Evolutionary conservation across 2,329 filamentous ascomycete species (phyloP).

Genomic region (Epichloe coenophiala): DNA sequence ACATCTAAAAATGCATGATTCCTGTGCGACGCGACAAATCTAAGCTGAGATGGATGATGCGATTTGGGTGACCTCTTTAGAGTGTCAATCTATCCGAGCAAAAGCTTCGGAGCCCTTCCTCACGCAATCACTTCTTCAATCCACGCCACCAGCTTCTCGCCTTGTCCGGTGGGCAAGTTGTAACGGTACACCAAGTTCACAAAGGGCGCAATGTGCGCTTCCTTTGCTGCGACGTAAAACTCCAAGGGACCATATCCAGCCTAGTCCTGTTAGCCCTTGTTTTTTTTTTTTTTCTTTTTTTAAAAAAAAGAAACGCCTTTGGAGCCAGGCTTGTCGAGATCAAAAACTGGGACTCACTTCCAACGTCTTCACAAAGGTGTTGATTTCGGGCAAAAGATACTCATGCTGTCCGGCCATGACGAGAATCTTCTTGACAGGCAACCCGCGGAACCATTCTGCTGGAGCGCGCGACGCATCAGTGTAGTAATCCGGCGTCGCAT

Average conservation of each 20-base stretch:
- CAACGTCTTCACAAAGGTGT: conserved; percentile 7
- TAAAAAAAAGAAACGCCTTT: too few species aligned
- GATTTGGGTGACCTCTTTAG: too few species aligned
- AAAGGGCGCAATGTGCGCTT: conserved; percentile 10
- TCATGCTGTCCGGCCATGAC: conserved; percentile 9
- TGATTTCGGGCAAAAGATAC: conserved; percentile 8
- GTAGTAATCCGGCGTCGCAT: conserved; percentile 6
- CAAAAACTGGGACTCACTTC: conserved; percentile 5
- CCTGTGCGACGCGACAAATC: too few species aligned
- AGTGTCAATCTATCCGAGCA: too few species aligned
- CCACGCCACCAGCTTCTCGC: conserved; percentile 10
- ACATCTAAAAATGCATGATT: too few species aligned
- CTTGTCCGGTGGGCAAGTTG: conserved; percentile 9
- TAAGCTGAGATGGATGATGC: too few species aligned
- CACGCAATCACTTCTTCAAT: conserved; percentile 3
- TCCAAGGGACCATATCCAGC: conserved; percentile 7
- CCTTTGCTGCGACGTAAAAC: conserved; percentile 7
- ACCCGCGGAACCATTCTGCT: conserved; percentile 8
- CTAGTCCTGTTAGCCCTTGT: neutral
- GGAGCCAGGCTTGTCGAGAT: too few species aligned
- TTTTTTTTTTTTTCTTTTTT: too few species aligned
- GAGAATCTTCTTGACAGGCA: conserved; percentile 7
- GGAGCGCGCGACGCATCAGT: conserved; percentile 9
- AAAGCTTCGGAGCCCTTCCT: neutral
- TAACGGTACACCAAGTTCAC: conserved; percentile 8